Evolutionary conservation across 768 basidiomycete genomes (phyloP).

Genomic region (Baorangia bicolor): DNA sequence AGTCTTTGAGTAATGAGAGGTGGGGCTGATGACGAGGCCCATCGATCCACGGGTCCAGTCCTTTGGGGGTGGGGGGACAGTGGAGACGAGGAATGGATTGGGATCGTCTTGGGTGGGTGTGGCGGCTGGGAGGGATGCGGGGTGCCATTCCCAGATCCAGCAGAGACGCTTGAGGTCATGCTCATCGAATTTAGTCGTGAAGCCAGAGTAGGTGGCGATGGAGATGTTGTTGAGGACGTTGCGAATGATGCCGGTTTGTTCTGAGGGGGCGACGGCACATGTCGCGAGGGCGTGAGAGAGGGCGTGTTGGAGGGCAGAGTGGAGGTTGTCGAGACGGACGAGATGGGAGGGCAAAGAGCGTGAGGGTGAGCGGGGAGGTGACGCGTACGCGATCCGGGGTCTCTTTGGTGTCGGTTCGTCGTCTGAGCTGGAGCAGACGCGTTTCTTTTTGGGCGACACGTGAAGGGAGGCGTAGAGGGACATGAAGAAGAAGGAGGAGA

Average conservation of each 20-base stretch:
- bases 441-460: constrained; percentile 71
- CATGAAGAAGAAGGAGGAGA: no score
- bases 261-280: constrained; percentile 72
- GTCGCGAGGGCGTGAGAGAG: constrained; percentile 84
- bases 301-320: constrained; percentile 75
- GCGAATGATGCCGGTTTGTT: constrained; percentile 72
- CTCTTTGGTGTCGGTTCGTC: constrained; percentile 68
- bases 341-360: constrained; percentile 55
- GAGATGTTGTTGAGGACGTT: constrained; percentile 81
- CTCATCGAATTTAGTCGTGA: constrained; percentile 61
- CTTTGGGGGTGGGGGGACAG: constrained; percentile 38
- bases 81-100: constrained; percentile 67
- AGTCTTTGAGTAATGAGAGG: constrained; percentile 68
- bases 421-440: constrained; percentile 47
- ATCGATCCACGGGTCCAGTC: constrained; percentile 82
- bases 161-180: constrained; percentile 74
- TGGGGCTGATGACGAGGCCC: constrained; percentile 72
- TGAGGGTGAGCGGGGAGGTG: constrained; percentile 44
- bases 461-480: constrained; percentile 40
- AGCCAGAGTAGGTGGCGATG: constrained; percentile 63
- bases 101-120: constrained; percentile 52
- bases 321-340: constrained; percentile 57
- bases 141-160: constrained; percentile 91
- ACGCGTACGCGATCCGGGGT: constrained; percentile 50
- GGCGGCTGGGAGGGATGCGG: constrained; percentile 37